Evolutionary conservation across 192 early-diverging fungal species (phyloP).

Genomic region (Pilaira anomala): DNA sequence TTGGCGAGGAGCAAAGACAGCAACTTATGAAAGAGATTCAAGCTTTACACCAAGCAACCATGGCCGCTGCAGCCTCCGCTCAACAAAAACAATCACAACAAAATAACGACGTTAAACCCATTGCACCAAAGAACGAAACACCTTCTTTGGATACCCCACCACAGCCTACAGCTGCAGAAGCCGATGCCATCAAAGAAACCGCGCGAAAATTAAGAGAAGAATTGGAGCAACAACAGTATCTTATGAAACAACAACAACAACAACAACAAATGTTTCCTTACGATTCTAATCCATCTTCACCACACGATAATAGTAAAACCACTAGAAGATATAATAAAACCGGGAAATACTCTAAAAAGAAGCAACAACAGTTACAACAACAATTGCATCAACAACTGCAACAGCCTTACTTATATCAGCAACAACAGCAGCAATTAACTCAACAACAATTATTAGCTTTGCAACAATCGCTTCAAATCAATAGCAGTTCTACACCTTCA

Average conservation of each 20-base stretch:
- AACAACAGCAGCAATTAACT: background rate
- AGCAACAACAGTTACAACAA: constrained; percentile 28
- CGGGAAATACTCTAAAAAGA: constrained; percentile 61
- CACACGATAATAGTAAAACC: constrained; percentile 30
- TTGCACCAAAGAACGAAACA: constrained; percentile 24
- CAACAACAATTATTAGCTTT: background rate
- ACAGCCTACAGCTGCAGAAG: constrained; percentile 16
- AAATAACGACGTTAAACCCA: constrained; percentile 13
- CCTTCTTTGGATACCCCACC: constrained; percentile 1
- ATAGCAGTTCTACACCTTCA: background rate
- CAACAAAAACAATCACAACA: background rate
- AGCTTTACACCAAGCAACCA: constrained; percentile 37
- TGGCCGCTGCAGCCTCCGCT: constrained; percentile 12
- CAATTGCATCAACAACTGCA: background rate
- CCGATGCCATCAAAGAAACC: constrained; percentile 21
- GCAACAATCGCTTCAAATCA: background rate
- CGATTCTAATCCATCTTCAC: background rate
- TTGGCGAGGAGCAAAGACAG: constrained; percentile 42
- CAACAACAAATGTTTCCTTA: constrained; percentile 11
- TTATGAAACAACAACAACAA: constrained; percentile 11
- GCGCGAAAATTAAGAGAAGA: constrained; percentile 26
- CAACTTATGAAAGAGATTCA: constrained; percentile 45
- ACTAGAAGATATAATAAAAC: constrained; percentile 57
- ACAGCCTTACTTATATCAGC: background rate
- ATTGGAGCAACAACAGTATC: constrained; percentile 16